Percentiles rank a stretch among this genome's conserved stretches.
Evolutionary conservation across 441 rosid genomes (phyloP).

Genomic region (Erodium moschatum): DNA sequence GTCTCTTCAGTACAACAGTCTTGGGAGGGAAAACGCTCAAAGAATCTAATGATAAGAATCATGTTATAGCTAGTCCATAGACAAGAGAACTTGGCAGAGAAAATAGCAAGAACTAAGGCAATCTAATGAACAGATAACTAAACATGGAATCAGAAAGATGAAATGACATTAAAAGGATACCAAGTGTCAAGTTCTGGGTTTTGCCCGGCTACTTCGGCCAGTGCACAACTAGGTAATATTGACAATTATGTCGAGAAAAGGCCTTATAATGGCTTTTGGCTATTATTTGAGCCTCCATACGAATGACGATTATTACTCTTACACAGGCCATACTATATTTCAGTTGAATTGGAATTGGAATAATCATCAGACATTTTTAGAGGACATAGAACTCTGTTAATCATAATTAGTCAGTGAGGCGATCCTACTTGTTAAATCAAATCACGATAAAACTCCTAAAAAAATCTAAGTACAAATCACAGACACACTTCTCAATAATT

Average conservation of each 20-base stretch:
- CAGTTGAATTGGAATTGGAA: too few species aligned
- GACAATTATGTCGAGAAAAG: too few species aligned
- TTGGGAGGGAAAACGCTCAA: constrained; percentile 66
- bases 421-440: background rate
- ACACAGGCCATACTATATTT: too few species aligned
- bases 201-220: too few species aligned
- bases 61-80: constrained; percentile 11
- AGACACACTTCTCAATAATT: background rate
- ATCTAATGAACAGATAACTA: background rate
- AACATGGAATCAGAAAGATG: background rate
- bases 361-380: background rate
- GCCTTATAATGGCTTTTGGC: too few species aligned
- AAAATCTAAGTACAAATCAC: background rate
- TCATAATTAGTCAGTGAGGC: background rate
- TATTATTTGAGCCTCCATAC: too few species aligned
- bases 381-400: background rate
- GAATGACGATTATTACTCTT: too few species aligned
- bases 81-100: background rate
- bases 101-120: background rate
- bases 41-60: constrained; percentile 42
- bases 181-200: background rate
- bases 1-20: constrained; percentile 55
- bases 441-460: background rate
- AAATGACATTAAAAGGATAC: background rate
- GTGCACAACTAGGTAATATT: too few species aligned